phyloP scores from a whole-genome alignment of 768 basidiomycete species.

The Lactifluus subvellereus region DNA sequence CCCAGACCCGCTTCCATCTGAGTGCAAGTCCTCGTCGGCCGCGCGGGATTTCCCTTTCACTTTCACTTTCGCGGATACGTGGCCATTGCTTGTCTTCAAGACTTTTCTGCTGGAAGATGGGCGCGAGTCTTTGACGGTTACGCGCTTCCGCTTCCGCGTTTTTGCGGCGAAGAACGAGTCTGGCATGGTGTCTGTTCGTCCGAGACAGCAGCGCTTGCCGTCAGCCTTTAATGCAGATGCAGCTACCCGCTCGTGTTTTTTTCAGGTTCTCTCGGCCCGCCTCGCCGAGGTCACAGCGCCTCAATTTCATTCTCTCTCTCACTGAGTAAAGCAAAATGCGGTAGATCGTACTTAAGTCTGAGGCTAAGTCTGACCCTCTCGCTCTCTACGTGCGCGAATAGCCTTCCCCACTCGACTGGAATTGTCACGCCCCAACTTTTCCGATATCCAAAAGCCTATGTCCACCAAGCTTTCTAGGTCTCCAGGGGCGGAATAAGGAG shows the following conservation, averaged over 20 bases:
- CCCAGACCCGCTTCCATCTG: slow-evolving; percentile 46
- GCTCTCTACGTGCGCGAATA: slow-evolving; percentile 45
- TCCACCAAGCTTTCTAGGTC: slow-evolving; percentile 66
- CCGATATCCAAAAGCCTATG: slow-evolving; percentile 80
- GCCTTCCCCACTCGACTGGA: slow-evolving; percentile 76
- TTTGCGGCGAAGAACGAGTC: slow-evolving; percentile 77
- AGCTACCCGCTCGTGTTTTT: neutral
- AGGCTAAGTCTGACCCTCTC: slow-evolving; percentile 30
- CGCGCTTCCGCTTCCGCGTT: slow-evolving; percentile 57
- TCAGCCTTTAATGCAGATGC: neutral
- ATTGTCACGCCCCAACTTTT: slow-evolving; percentile 57
- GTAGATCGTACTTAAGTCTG: no score
- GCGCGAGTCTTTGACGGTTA: slow-evolving; percentile 33
- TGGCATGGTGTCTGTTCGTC: slow-evolving; percentile 47
- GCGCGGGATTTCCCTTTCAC: slow-evolving; percentile 26
- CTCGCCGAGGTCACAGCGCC: no score
- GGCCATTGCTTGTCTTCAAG: slow-evolving; percentile 28
- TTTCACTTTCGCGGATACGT: slow-evolving; percentile 19
- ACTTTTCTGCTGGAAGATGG: slow-evolving; percentile 29
- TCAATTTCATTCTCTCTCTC: neutral
- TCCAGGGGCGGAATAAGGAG: slow-evolving; percentile 50
- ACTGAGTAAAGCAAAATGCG: neutral
- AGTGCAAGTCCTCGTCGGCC: slow-evolving; percentile 60
- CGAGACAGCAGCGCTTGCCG: neutral
- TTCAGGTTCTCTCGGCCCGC: neutral